Base-by-base conservation (phyloP, 306 rosid genomes). In the Aeschynomene evenia region DNA sequence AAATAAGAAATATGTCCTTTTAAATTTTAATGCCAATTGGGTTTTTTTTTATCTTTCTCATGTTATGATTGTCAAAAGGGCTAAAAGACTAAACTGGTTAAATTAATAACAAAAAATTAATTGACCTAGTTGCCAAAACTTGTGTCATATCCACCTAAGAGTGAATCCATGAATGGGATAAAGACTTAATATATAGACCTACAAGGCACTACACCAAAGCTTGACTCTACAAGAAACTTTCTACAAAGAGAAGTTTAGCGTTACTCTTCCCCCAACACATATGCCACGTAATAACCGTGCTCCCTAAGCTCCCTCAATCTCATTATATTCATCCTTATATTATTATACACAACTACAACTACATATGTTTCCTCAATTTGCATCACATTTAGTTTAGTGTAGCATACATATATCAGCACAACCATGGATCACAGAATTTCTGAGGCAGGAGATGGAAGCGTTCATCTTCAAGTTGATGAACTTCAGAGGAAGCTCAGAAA, bases 401-500 rank as follows among this genome's bases (percentile, higher is more conserved):
- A n/a, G n/a, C n/a, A 16, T 42, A 37, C 6, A 48, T 8, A 34
- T 56, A 2, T 37, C 11, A 23, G 39, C 7, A 54, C 21, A 56
- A n/a, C 51, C 16, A 93, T 88, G 94, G 89, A 71, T 80, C 79
- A 31, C 43, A 49, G 42, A 63, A 48, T 33, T 53, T 82, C 87
- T 29, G 74, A 39, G 9, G 84, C 75, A 19, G 83, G 39, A 15
- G 87, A 77, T 1, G 79, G 81, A 49, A 80, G 81, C 75, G 26
- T 86, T 72, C 80, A 39, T 66, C 28, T 92, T 66, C 81, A 82
- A 66, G 78, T 90, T 33, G 71, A 74, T 20, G 85, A 78, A 36
- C 77, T 66, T 66, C 75, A 75, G 5, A 72, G 70, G 7, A 74
- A 76, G 46, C 79, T 81, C 46, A 83, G 84, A 8, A 9, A 10